Evolutionary conservation across 2,329 filamentous ascomycete genomes (phyloP).

Genomic region (Sarocladiaceae sp.): DNA sequence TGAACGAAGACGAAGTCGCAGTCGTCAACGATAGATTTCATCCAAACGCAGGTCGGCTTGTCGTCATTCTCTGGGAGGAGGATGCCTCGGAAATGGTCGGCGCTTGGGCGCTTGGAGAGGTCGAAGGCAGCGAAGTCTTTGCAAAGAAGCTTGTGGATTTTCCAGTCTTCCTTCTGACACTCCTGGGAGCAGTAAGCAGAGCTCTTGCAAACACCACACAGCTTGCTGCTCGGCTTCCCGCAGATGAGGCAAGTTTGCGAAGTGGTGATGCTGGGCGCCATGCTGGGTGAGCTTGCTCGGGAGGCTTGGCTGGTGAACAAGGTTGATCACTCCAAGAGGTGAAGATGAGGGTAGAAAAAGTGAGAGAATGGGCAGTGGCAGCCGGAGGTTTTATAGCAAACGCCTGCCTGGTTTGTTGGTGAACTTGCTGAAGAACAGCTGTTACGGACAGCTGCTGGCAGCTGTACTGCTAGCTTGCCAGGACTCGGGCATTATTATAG

Average conservation of each 20-base stretch:
- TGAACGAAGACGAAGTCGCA: background rate
- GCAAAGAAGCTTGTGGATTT: background rate
- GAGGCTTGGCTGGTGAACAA: too few relatives aligned
- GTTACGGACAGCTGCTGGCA: too few relatives aligned
- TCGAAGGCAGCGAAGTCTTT: background rate
- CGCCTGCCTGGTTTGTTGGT: too few relatives aligned
- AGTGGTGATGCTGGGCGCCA: too few relatives aligned
- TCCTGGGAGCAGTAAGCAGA: background rate
- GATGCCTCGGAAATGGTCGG: background rate
- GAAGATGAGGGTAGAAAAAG: too few relatives aligned
- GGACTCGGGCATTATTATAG: too few relatives aligned
- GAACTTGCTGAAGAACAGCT: too few relatives aligned
- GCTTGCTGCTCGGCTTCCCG: background rate
- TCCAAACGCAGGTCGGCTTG: background rate
- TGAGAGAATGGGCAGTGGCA: too few relatives aligned
- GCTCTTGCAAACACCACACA: background rate
- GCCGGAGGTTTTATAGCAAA: too few relatives aligned
- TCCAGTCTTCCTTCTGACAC: background rate
- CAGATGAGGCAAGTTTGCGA: slow-evolving; percentile 1
- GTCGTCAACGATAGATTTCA: background rate
- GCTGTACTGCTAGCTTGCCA: too few relatives aligned
- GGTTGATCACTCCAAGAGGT: too few relatives aligned
- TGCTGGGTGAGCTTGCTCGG: too few relatives aligned
- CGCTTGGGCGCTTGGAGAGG: background rate
- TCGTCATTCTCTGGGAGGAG: background rate